A percentile compares a stretch with the other conserved stretches of the same genome.
phyloP scores from a whole-genome alignment of 345 rosid species.

The Rhizophora apiculata region DNA sequence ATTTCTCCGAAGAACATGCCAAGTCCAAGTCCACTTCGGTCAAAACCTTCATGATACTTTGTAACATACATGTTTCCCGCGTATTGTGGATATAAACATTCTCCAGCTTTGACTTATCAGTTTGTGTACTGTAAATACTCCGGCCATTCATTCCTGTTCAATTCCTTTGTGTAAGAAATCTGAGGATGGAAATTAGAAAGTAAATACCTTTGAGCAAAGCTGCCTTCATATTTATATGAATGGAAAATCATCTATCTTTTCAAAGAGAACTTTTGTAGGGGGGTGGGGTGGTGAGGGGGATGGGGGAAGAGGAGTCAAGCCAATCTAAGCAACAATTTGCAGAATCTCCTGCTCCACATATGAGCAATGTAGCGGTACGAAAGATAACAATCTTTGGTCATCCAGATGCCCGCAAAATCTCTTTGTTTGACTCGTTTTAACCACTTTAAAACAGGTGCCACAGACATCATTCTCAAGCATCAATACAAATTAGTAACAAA shows the following conservation, averaged over 20 bases:
- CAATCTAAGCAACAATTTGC: neutral
- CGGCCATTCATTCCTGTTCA: conserved; percentile 20
- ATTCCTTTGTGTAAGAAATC: conserved; percentile 18
- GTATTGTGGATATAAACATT: conserved; percentile 18
- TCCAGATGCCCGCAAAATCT: no score
- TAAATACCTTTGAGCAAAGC: conserved; percentile 1
- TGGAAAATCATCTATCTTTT: neutral
- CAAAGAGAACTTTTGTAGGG: neutral
- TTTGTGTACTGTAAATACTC: neutral
- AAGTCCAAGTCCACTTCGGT: conserved; percentile 50
- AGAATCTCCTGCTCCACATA: neutral
- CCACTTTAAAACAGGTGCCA: no score
- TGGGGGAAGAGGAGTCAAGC: neutral
- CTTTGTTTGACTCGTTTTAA: no score
- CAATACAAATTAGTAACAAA: no score
- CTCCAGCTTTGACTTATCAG: conserved; percentile 12
- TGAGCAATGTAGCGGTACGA: neutral
- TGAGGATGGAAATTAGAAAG: neutral
- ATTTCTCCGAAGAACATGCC: conserved; percentile 53
- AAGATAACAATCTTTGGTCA: no score
- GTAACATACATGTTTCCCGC: conserved; percentile 37
- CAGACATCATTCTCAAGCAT: no score
- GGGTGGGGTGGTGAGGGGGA: neutral
- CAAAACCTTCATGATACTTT: conserved; percentile 39
- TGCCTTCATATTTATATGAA: neutral